Evolutionary conservation across 495 filamentous ascomycete genomes (phyloP).

Genomic region (Recurvomyces mirabilis): DNA sequence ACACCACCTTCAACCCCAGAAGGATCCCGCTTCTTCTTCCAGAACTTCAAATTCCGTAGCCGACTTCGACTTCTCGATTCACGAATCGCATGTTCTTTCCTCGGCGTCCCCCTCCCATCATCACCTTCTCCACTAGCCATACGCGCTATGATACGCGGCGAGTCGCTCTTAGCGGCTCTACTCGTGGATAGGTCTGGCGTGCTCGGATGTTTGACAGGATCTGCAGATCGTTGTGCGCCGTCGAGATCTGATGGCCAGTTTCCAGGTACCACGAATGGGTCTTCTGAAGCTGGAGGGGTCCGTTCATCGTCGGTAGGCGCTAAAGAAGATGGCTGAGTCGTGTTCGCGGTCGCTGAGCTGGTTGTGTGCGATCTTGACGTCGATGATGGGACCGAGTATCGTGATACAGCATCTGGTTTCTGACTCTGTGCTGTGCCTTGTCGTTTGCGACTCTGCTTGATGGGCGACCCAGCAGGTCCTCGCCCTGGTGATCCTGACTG

Average conservation of each 20-base stretch:
- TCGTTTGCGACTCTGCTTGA: conserved; percentile 3
- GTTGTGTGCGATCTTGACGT: conserved; percentile 12
- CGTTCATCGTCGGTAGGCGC: conserved; percentile 7
- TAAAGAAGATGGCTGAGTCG: conserved; percentile 19
- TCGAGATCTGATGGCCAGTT: conserved; percentile 15
- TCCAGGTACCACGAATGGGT: conserved; percentile 17
- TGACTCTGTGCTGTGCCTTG: neutral
- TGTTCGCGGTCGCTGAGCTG: conserved; percentile 14
- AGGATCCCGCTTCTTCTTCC: conserved; percentile 12
- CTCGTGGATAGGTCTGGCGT: neutral
- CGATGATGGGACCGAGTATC: conserved; percentile 10
- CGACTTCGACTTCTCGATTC: conserved; percentile 18
- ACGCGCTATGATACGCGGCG: conserved; percentile 1
- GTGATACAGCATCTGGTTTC: conserved; percentile 2
- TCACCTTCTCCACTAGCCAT: conserved; percentile 10
- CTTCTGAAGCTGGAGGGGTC: conserved; percentile 12
- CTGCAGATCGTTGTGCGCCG: conserved; percentile 6
- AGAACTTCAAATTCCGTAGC: conserved; percentile 15
- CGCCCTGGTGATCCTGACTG: conserved; percentile 6
- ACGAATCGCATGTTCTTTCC: neutral
- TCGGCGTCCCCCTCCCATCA: neutral
- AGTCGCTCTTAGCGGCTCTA: neutral
- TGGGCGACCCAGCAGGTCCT: conserved; percentile 4
- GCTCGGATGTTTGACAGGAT: conserved; percentile 1
- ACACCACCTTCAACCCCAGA: conserved; percentile 1